Evolutionary conservation across 139 green algal genomes (phyloP), one percentile per base, ranked within the genome.

Genomic region (Tetraselmis chui): DNA sequence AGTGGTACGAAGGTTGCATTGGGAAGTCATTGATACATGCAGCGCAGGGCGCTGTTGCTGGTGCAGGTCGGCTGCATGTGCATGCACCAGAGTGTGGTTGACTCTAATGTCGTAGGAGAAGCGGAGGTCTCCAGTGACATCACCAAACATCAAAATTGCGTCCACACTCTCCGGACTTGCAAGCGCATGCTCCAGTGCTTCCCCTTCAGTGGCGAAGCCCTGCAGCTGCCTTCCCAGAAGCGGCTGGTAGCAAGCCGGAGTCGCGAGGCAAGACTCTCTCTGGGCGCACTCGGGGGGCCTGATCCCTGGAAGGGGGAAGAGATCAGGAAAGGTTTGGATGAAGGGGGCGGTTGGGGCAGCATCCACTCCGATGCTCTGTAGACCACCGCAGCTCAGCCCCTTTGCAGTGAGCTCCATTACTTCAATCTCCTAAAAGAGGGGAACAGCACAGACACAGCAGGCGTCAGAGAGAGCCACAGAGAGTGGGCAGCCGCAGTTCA

Each of bases 31-130:
- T n/a, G n/a, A n/a, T n/a, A n/a, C n/a, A n/a, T n/a, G n/a, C n/a
- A n/a, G n/a, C n/a, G n/a, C n/a, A n/a, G n/a, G n/a, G n/a, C n/a
- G n/a, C n/a, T n/a, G n/a, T n/a, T n/a, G n/a, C n/a, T n/a, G n/a
- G n/a, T n/a, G n/a, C n/a, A n/a, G n/a, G n/a, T n/a, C n/a, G n/a
- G n/a, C n/a, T n/a, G n/a, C n/a, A n/a, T n/a, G n/a, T n/a, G n/a
- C n/a, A n/a, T n/a, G n/a, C n/a, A 79, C 27, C n/a, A 30, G 29
- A 27, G 88, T 93, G 89, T 92, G 88, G 85, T 96, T 95, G 81
- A 93, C 87, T 2, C 89, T 84, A 28, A 96, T 81, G 0, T 82
- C 45, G 18, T 67, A 67, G 18, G 45, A 1, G 2, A 59, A 0
- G 29, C 45, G 78, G 27, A 28, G 30, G 30, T n/a, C 76, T 1